These are phyloP conservation scores for Trichaptum fuscoviolaceum DNA, from an alignment of 768 basidiomycete genomes.

Conservation along the genomic window DNA sequence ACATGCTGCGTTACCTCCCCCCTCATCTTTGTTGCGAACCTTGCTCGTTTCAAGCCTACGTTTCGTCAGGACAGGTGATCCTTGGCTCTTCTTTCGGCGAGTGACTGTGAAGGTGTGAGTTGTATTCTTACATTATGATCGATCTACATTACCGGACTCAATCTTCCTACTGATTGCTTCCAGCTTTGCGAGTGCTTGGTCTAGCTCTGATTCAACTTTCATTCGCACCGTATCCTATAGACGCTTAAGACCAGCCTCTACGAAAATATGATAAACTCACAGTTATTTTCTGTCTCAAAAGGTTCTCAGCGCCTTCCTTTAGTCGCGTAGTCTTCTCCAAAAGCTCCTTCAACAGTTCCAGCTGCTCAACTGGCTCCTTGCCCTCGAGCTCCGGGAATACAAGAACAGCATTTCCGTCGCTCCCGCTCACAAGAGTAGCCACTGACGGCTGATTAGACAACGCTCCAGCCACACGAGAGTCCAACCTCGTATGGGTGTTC, in stretches of 20 bases:
- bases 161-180: conserved; percentile 54
- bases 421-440: conserved; percentile 3
- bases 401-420: conserved; percentile 19
- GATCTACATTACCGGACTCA: conserved; percentile 39
- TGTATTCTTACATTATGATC: background rate
- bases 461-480: background rate
- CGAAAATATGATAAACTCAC: conserved; percentile 30
- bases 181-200: conserved; percentile 71
- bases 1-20: conserved; percentile 21
- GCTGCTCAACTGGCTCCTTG: conserved; percentile 41
- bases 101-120: conserved; percentile 22
- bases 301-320: conserved; percentile 88
- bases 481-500: background rate
- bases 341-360: conserved; percentile 61
- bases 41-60: conserved; percentile 27
- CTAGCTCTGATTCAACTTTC: conserved; percentile 74
- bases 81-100: conserved; percentile 13
- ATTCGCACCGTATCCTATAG: conserved; percentile 56
- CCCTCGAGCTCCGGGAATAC: conserved; percentile 41
- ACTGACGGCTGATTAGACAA: background rate
- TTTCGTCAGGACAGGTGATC: conserved; percentile 17
- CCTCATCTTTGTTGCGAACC: conserved; percentile 26
- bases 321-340: conserved; percentile 76
- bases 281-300: conserved; percentile 62
- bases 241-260: background rate